phyloP scores from a whole-genome alignment of 768 basidiomycete genomes.

The Epithele typhae region DNA sequence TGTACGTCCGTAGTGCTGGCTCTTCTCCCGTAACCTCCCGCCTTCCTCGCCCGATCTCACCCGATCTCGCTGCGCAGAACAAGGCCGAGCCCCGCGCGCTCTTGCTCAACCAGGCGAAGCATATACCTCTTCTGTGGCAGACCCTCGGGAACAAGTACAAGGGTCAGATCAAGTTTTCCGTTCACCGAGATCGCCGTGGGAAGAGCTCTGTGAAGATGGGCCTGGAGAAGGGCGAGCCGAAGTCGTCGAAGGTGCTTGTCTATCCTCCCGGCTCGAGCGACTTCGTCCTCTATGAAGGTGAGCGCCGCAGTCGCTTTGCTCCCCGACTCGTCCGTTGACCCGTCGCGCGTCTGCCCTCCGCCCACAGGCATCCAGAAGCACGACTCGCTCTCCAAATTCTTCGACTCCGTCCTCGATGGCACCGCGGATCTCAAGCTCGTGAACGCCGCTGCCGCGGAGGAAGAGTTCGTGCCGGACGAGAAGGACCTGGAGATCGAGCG shows the following conservation, averaged over 20 bases:
- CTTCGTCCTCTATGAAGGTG: constrained; percentile 67
- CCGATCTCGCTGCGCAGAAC: constrained; percentile 25
- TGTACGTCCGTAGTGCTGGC: constrained; percentile 14
- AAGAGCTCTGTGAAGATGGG: constrained; percentile 55
- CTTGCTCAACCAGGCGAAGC: constrained; percentile 70
- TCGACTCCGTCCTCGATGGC: constrained; percentile 67
- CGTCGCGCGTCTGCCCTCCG: not conserved
- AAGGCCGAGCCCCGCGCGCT: constrained; percentile 51
- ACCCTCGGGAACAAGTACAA: constrained; percentile 71
- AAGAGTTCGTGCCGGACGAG: constrained; percentile 37
- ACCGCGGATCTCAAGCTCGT: constrained; percentile 48
- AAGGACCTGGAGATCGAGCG: constrained; percentile 44
- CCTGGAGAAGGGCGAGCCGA: constrained; percentile 47
- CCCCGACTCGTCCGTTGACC: not conserved
- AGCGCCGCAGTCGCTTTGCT: constrained; percentile 3
- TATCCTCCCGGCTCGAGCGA: constrained; percentile 59
- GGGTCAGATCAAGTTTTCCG: constrained; percentile 56
- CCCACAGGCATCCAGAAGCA: constrained; percentile 62
- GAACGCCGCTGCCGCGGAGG: constrained; percentile 34
- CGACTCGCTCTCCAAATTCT: constrained; percentile 70
- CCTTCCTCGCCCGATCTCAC: not conserved
- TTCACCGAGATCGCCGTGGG: constrained; percentile 64
- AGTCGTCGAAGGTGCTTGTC: constrained; percentile 60
- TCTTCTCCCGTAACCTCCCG: not conserved
- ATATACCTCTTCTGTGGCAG: constrained; percentile 76